phyloP scores from a whole-genome alignment of 139 green algal species.

The Chlamydomonas sp. region DNA sequence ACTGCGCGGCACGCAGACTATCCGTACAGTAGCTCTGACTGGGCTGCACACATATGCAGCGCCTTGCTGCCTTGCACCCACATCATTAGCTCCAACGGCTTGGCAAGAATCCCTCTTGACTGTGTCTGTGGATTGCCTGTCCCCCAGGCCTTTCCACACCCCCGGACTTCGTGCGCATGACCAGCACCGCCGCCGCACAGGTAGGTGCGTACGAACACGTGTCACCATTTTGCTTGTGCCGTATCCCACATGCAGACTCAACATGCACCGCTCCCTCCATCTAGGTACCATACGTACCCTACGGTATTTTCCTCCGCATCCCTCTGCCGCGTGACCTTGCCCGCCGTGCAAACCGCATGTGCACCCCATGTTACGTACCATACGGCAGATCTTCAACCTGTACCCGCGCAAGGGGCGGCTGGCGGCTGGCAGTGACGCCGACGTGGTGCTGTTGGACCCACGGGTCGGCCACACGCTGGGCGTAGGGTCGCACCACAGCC shows the following conservation, averaged over 20 bases:
- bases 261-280: too few relatives aligned
- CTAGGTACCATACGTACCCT: too few relatives aligned
- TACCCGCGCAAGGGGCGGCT: slow-evolving; percentile 94
- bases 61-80: too few relatives aligned
- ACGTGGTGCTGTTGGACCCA: slow-evolving; percentile 95
- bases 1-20: not conserved
- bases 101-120: not conserved
- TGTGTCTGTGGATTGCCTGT: too few relatives aligned
- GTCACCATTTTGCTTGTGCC: too few relatives aligned
- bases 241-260: not conserved
- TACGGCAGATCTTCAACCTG: slow-evolving; percentile 82
- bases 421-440: slow-evolving; percentile 86
- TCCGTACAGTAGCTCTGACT: too few relatives aligned
- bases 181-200: slow-evolving; percentile 85
- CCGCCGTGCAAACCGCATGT: too few relatives aligned
- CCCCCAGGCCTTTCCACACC: slow-evolving; percentile 73
- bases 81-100: too few relatives aligned
- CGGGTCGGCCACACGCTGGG: slow-evolving; percentile 73
- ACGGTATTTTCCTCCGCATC: too few relatives aligned
- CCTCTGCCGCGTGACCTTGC: too few relatives aligned
- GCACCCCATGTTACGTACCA: too few relatives aligned
- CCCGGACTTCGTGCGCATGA: slow-evolving; percentile 87
- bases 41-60: too few relatives aligned
- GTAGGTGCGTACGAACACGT: not conserved
- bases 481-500: slow-evolving; percentile 82